Conservation (phyloP, 768 basidiomycete species). For the Serendipita sp. region DNA sequence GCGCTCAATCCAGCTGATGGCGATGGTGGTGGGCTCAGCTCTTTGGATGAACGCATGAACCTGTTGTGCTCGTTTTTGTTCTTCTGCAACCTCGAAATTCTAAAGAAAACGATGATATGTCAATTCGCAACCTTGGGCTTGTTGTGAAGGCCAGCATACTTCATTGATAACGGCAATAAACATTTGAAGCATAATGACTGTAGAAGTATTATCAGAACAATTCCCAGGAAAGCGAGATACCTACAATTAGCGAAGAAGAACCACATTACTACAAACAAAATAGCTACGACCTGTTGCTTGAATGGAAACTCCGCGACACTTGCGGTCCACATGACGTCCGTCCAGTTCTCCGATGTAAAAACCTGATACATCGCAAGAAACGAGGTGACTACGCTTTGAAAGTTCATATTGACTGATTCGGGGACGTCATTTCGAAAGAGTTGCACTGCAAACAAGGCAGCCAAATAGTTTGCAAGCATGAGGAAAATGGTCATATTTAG, state of each 20-base stretch:
- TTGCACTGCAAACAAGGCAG: constrained; percentile 69
- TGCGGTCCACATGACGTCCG: constrained; percentile 49
- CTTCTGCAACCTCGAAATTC: constrained; percentile 87
- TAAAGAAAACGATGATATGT: no score
- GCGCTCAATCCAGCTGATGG: constrained; percentile 49
- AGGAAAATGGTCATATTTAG: constrained; percentile 87
- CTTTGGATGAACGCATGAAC: constrained; percentile 44
- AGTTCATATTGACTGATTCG: constrained; percentile 42
- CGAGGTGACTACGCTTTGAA: constrained; percentile 66
- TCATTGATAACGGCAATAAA: constrained; percentile 97
- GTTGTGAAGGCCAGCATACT: constrained; percentile 15
- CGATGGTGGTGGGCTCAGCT: constrained; percentile 20
- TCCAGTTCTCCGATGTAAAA: constrained; percentile 92
- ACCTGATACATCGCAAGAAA: constrained; percentile 82
- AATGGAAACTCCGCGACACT: constrained; percentile 44
- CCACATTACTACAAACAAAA: constrained; percentile 68
- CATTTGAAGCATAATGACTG: constrained; percentile 86
- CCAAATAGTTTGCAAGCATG: constrained; percentile 71
- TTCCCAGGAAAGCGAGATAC: constrained; percentile 19
- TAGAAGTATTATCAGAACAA: neutral
- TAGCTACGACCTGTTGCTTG: constrained; percentile 53
- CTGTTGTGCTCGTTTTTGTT: constrained; percentile 71
- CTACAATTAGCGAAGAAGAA: constrained; percentile 82
- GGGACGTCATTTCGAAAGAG: constrained; percentile 71
- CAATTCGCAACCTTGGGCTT: no score